These are phyloP conservation scores for Cercis canadensis DNA, from an alignment of 306 rosid species.

Conservation along the genomic window DNA sequence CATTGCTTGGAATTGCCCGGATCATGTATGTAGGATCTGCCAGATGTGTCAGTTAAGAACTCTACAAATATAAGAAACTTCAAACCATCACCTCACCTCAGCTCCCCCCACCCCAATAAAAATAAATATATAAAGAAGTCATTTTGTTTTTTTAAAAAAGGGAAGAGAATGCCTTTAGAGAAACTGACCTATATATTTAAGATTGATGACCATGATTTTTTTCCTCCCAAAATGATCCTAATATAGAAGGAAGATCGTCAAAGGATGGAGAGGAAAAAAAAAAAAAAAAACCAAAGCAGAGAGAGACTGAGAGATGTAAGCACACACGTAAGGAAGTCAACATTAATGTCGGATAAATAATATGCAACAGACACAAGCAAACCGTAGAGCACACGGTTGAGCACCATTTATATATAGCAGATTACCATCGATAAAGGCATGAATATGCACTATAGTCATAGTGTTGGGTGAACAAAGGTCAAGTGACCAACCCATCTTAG, in stretches of 20 bases:
- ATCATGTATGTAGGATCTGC: conserved; percentile 97
- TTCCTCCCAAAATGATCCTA: conserved; percentile 69
- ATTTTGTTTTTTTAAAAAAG: not conserved
- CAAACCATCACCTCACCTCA: not conserved
- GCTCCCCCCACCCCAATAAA: not conserved
- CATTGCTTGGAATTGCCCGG: conserved; percentile 89
- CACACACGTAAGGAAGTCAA: too few species aligned
- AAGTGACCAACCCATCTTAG: conserved; percentile 7
- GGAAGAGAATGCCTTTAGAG: conserved; percentile 19
- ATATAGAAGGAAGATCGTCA: conserved; percentile 15
- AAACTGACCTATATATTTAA: conserved; percentile 80
- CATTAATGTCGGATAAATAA: not conserved
- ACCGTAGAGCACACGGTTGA: conserved; percentile 17
- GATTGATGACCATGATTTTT: conserved; percentile 58
- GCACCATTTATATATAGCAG: not conserved
- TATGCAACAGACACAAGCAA: conserved; percentile 1
- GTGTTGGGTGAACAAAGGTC: not conserved
- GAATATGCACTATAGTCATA: conserved; percentile 3
- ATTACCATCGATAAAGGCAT: not conserved
- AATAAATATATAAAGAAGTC: conserved; percentile 6
- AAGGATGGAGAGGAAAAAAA: not conserved
- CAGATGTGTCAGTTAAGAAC: conserved; percentile 31
- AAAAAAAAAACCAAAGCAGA: conserved; percentile 5
- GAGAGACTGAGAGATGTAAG: conserved; percentile 7
- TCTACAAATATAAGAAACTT: not conserved